Conservation (phyloP, 371 early-diverging fungal species). For the Dipsacomyces acuminosporus region DNA sequence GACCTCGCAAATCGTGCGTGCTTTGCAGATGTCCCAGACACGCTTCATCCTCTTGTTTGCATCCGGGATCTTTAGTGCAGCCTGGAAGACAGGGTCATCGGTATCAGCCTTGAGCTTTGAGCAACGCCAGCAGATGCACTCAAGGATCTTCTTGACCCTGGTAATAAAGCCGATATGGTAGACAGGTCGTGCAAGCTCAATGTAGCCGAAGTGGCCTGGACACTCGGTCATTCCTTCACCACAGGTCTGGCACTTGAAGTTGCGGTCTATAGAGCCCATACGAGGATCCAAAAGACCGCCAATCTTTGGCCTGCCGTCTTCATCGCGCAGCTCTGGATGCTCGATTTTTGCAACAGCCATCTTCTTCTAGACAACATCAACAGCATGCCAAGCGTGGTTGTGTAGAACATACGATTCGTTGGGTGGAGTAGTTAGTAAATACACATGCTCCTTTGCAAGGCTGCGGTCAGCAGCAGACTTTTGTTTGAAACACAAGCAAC, state of each 20-base stretch:
- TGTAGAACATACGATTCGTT: too few relatives aligned
- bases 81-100: constrained; percentile 63
- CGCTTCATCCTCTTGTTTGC: constrained; percentile 74
- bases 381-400: constrained; percentile 14
- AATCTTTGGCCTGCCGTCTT: constrained; percentile 78
- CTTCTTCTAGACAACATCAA: constrained; percentile 63
- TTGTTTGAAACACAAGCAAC: too few relatives aligned
- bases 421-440: too few relatives aligned
- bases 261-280: constrained; percentile 99
- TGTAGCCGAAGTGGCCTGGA: constrained; percentile 99
- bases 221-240: constrained; percentile 95
- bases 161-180: constrained; percentile 86
- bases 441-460: too few relatives aligned
- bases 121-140: constrained; percentile 98
- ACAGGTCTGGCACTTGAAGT: constrained; percentile 98
- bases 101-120: constrained; percentile 92
- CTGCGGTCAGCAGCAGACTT: too few relatives aligned
- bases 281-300: constrained; percentile 96
- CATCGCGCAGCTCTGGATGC: constrained; percentile 94
- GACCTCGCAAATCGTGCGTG: constrained; percentile 83
- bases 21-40: constrained; percentile 92
- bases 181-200: constrained; percentile 98
- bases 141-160: constrained; percentile 97
- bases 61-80: constrained; percentile 68
- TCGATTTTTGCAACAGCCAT: constrained; percentile 97